Evolutionary conservation across 2,329 filamentous ascomycete genomes (phyloP), one percentile per base, ranked within the genome.

Genomic region (Botryotinia globosa): DNA sequence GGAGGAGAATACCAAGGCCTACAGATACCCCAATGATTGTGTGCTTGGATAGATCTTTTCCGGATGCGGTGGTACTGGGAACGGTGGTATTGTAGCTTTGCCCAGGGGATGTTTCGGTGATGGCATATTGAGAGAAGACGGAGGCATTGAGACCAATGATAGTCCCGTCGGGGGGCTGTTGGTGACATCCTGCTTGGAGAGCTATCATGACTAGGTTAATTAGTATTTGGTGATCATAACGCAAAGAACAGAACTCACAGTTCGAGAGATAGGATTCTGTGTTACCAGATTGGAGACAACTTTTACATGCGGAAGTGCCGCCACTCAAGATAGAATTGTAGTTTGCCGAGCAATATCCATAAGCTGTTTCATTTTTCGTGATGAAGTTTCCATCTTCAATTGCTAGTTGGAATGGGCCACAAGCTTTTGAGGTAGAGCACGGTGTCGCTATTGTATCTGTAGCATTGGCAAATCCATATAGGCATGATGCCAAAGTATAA

Each of bases 21-120:
- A 80, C 73, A 25, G 74, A 74, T 32, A 79, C 78, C 2, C 78
- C 79, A 58, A 79, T 76, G 22, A 79, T 78, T 12, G 74, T 73
- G 4, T 75, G 74, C 12, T 68, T 70, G 1, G 73, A 56, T 3
- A 80, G 67, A 18, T 64, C 71, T 62, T 74, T 75, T 59, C 74
- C 74, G 51, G 75, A 72, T 1, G 51, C 59, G 16, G 71, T 65
- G 25, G 62, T 29, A 37, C 16, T 67, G 1, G 74, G 63, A 10
- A 72, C 34, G 16, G 66, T n/a, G 63, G 61, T 29, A 66, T 42
- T 67, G 72, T 72, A 65, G n/a, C 65, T 74, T 64, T 72, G 45
- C 7, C 72, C 73, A 1, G 79, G 74, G 22, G 39, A 76, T 8
- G 77, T 78, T 39, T 75, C 75, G 18, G 74, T 73, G 14, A 80